phyloP scores from a whole-genome alignment of 2,329 filamentous ascomycete species.

The Aureobasidium melanogenum region DNA sequence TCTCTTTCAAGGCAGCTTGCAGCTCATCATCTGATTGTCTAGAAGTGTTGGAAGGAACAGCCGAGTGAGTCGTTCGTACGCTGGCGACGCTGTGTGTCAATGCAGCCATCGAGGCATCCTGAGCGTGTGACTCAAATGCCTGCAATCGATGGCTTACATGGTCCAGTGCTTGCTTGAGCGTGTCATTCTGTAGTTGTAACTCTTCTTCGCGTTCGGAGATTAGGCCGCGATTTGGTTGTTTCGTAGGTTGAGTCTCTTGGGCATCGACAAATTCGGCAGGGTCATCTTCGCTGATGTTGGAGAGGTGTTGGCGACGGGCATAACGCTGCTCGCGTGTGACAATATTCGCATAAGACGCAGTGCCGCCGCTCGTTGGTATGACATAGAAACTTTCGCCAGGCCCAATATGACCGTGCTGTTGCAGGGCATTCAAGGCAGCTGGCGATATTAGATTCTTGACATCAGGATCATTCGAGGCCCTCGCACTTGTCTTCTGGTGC shows the following conservation, averaged over 20 bases:
- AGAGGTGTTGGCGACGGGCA: constrained; percentile 33
- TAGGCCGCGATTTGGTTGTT: constrained; percentile 34
- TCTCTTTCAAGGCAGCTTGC: not conserved
- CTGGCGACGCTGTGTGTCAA: constrained; percentile 67
- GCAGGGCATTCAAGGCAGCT: constrained; percentile 71
- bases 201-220: constrained; percentile 54
- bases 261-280: constrained; percentile 83
- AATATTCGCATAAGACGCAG: constrained; percentile 87
- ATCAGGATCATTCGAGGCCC: constrained; percentile 48
- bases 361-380: constrained; percentile 84
- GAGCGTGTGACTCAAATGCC: constrained; percentile 85
- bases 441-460: constrained; percentile 76
- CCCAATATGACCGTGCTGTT: constrained; percentile 39
- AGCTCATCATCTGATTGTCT: constrained; percentile 5
- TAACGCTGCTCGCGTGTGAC: constrained; percentile 43
- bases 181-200: constrained; percentile 77
- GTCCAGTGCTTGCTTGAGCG: constrained; percentile 76
- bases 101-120: constrained; percentile 63
- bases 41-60: not conserved
- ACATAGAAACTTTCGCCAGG: constrained; percentile 77
- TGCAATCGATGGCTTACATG: constrained; percentile 80
- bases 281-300: constrained; percentile 44
- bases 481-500: constrained; percentile 20
- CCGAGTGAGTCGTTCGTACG: not conserved
- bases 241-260: constrained; percentile 49